Conservation (phyloP, 345 rosid genomes). For the Boechera retrofracta region DNA sequence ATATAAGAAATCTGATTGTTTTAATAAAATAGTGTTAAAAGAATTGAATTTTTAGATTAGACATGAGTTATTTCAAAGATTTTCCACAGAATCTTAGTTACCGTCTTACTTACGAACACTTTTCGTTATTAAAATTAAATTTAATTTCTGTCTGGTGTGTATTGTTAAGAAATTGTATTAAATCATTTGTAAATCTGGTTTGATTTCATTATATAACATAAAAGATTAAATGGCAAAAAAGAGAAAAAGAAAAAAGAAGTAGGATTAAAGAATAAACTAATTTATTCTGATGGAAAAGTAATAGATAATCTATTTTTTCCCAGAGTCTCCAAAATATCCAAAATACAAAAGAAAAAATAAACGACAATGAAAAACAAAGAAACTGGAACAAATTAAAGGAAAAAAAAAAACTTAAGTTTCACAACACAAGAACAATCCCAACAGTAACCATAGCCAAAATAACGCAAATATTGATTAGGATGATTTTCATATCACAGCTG, state of each 20-base stretch:
- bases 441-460: neutral
- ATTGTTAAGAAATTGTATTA: neutral
- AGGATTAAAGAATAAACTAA: no score
- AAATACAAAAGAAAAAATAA: neutral
- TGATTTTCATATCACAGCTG: neutral
- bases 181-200: neutral
- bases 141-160: no score
- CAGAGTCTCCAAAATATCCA: neutral
- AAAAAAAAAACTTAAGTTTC: neutral
- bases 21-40: neutral
- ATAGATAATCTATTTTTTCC: no score
- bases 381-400: neutral
- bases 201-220: neutral
- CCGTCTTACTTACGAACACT: no score
- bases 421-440: neutral
- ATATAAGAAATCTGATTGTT: neutral
- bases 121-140: no score
- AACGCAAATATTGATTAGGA: neutral
- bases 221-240: neutral
- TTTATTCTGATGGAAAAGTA: no score
- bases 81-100: neutral
- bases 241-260: no score
- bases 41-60: neutral
- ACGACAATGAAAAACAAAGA: neutral
- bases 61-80: neutral